Evolutionary conservation across 23 red algal genomes (phyloP).

Genomic region (Gracilaria vermiculophylla): DNA sequence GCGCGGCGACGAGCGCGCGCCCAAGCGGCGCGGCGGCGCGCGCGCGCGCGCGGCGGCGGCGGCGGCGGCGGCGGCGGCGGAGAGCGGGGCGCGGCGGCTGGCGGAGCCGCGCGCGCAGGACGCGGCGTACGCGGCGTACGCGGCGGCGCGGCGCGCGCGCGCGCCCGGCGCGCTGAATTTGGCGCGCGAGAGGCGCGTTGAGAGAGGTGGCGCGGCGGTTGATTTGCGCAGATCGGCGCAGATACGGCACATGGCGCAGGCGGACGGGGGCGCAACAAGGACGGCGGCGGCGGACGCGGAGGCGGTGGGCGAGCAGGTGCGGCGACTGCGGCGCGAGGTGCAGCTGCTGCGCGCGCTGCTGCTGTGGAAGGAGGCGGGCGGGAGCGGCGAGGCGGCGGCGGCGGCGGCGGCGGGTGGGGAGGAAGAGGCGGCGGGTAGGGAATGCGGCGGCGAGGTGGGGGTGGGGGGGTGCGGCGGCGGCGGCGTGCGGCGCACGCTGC

Average conservation of each 20-base stretch:
- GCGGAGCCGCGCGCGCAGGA: too few relatives aligned
- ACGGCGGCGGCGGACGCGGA: too few relatives aligned
- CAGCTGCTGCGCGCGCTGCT: not conserved
- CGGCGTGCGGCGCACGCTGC: not conserved
- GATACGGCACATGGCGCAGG: not conserved
- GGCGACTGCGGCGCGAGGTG: not conserved
- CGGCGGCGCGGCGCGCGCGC: too few relatives aligned
- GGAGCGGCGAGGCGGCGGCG: not conserved
- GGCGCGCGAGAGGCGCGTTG: too few relatives aligned
- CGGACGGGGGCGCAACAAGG: not conserved
- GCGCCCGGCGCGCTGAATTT: too few relatives aligned
- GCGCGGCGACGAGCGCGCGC: not conserved
- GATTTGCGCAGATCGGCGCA: too few relatives aligned
- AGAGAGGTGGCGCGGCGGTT: too few relatives aligned
- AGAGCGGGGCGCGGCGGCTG: not conserved
- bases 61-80: not conserved
- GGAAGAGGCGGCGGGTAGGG: not conserved
- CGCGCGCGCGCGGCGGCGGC: not conserved
- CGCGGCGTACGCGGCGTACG: too few relatives aligned
- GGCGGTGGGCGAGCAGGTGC: not conserved
- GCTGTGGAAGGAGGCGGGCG: not conserved
- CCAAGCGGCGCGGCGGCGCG: not conserved
- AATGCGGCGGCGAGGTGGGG: too few relatives aligned
- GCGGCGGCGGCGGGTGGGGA: not conserved
- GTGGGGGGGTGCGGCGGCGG: not conserved